Evolutionary conservation across 371 early-diverging fungal species (phyloP).

Genomic region (Apophysomyces trapeziformis): DNA sequence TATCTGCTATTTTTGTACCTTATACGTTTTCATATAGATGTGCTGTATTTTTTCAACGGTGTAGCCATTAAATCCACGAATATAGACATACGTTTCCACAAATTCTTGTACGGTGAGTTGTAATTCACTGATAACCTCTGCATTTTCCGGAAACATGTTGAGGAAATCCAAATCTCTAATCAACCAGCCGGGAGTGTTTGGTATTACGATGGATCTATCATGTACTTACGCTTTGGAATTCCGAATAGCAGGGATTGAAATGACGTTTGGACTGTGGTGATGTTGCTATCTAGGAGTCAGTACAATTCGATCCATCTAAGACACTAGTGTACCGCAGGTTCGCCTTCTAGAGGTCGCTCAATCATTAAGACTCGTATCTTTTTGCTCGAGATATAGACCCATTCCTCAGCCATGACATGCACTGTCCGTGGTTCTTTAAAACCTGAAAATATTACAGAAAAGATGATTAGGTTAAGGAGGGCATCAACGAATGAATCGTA

Average conservation of each 20-base stretch:
- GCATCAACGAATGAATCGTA: constrained; percentile 3
- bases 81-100: constrained; percentile 64
- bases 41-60: constrained; percentile 66
- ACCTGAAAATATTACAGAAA: constrained; percentile 28
- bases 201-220: not conserved
- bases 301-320: not conserved
- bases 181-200: not conserved
- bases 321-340: constrained; percentile 32
- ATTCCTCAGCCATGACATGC: constrained; percentile 59
- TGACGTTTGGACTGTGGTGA: constrained; percentile 29
- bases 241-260: constrained; percentile 54
- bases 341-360: constrained; percentile 62
- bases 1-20: constrained; percentile 20
- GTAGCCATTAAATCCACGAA: constrained; percentile 59
- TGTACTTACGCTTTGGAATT: constrained; percentile 50
- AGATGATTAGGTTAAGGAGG: constrained; percentile 6
- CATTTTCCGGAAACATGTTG: constrained; percentile 56
- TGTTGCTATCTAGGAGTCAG: constrained; percentile 21
- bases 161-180: constrained; percentile 64
- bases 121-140: constrained; percentile 54
- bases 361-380: constrained; percentile 55
- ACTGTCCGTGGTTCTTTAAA: constrained; percentile 59
- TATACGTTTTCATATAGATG: constrained; percentile 57
- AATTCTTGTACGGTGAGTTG: constrained; percentile 57
- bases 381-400: constrained; percentile 50